Conservation (phyloP, 179 eudicot species). For the Nepenthes alata region DNA sequence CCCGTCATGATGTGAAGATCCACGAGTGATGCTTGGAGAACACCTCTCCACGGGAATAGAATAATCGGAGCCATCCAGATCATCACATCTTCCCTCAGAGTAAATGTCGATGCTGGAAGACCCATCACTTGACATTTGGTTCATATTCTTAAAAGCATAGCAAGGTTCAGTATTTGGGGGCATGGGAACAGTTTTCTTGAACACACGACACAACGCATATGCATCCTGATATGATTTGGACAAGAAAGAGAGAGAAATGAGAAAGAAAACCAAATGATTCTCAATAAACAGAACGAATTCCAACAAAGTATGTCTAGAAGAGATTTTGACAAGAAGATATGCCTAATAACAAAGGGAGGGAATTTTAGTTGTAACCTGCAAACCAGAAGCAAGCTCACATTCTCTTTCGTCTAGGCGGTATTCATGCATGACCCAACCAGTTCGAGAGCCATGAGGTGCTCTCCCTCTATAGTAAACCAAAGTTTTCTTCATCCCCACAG, state of each 20-base stretch:
- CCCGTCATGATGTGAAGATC: constrained; percentile 18
- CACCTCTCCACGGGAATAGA: constrained; percentile 26
- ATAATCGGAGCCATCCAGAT: constrained; percentile 34
- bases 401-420: constrained; percentile 75
- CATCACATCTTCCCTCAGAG: constrained; percentile 47
- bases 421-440: constrained; percentile 93
- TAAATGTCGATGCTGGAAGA: constrained; percentile 45
- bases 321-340: not conserved
- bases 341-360: too few species aligned
- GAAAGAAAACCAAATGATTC: not conserved
- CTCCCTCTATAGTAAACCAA: constrained; percentile 82
- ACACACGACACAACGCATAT: constrained; percentile 72
- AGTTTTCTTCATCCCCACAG: constrained; percentile 87
- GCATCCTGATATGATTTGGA: constrained; percentile 43
- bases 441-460: constrained; percentile 76
- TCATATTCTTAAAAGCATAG: constrained; percentile 20
- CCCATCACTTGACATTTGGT: constrained; percentile 35
- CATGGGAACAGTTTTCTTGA: constrained; percentile 46
- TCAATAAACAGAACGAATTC: not conserved
- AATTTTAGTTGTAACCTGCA: constrained; percentile 33
- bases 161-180: constrained; percentile 5
- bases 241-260: not conserved
- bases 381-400: constrained; percentile 55
- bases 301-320: not conserved
- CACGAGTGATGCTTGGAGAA: not conserved